Conservation (phyloP, 2,329 filamentous ascomycete species). For the Blastomyces gilchristii region DNA sequence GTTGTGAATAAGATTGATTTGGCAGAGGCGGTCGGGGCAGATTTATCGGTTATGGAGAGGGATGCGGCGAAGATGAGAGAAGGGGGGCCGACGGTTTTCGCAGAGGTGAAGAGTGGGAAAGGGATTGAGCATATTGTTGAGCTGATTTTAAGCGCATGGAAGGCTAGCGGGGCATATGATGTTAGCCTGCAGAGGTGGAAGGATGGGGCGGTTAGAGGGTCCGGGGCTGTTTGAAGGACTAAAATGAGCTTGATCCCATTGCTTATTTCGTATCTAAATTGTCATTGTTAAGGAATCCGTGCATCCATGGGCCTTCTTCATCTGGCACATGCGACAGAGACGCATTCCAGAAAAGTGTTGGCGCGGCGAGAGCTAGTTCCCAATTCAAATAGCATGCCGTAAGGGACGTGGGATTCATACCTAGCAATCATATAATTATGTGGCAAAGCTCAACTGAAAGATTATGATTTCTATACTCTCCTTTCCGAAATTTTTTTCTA, state of each 20-base stretch:
- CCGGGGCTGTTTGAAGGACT: constrained; percentile 22
- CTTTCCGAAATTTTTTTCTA: background rate
- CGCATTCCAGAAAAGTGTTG: background rate
- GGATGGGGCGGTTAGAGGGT: constrained; percentile 29
- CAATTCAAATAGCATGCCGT: background rate
- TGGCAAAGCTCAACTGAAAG: background rate
- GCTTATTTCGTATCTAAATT: background rate
- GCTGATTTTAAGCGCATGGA: constrained; percentile 86
- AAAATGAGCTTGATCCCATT: background rate
- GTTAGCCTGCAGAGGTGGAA: constrained; percentile 37
- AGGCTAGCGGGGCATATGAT: constrained; percentile 64
- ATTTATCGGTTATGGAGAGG: constrained; percentile 85
- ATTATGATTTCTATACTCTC: background rate
- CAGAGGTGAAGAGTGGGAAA: constrained; percentile 88
- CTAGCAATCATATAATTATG: background rate
- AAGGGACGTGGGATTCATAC: too few species aligned
- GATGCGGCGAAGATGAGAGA: constrained; percentile 92
- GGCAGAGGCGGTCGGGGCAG: constrained; percentile 80
- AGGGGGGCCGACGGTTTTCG: constrained; percentile 89
- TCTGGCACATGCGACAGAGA: background rate
- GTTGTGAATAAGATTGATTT: constrained; percentile 97
- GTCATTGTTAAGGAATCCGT: background rate
- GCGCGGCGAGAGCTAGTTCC: background rate
- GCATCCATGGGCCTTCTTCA: background rate
- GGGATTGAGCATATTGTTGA: constrained; percentile 79